phyloP scores from a whole-genome alignment of 768 basidiomycete species.

The Pleurotus platypus region DNA sequence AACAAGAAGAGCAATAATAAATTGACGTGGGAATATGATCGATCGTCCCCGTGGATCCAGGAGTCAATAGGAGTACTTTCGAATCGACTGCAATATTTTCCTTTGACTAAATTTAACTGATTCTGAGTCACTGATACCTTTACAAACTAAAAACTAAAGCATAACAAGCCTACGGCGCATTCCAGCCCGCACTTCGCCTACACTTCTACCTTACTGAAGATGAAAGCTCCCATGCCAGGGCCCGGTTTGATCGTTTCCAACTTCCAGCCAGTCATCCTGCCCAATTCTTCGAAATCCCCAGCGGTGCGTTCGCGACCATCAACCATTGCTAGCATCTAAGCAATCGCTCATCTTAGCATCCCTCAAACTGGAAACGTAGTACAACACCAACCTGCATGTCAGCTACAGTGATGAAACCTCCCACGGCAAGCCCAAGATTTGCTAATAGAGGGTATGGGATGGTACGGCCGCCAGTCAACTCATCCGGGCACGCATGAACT shows the following conservation, averaged over 20 bases:
- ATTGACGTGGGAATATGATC: too few relatives aligned
- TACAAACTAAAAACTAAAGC: too few relatives aligned
- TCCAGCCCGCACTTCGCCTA: too few relatives aligned
- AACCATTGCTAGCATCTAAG: neutral
- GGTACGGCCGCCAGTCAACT: neutral
- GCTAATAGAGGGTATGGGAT: constrained; percentile 16
- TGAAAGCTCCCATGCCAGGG: constrained; percentile 1
- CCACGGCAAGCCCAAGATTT: constrained; percentile 17
- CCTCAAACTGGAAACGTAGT: neutral
- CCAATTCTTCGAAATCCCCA: constrained; percentile 1
- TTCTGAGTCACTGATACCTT: too few relatives aligned
- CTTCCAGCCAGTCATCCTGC: neutral
- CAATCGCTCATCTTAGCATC: neutral
- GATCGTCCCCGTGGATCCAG: too few relatives aligned
- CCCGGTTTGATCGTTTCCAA: constrained; percentile 1
- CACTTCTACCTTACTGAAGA: neutral
- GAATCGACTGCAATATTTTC: too few relatives aligned
- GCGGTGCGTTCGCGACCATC: neutral
- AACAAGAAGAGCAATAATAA: too few relatives aligned
- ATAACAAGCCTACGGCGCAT: too few relatives aligned
- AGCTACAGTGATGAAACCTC: neutral
- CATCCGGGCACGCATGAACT: constrained; percentile 20
- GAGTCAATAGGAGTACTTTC: too few relatives aligned
- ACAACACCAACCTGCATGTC: constrained; percentile 1
- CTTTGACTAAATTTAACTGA: too few relatives aligned